Evolutionary conservation across 2,329 filamentous ascomycete species (phyloP), one percentile per base, ranked within the genome.

Genomic region (Cladophialophora chaetospira): DNA sequence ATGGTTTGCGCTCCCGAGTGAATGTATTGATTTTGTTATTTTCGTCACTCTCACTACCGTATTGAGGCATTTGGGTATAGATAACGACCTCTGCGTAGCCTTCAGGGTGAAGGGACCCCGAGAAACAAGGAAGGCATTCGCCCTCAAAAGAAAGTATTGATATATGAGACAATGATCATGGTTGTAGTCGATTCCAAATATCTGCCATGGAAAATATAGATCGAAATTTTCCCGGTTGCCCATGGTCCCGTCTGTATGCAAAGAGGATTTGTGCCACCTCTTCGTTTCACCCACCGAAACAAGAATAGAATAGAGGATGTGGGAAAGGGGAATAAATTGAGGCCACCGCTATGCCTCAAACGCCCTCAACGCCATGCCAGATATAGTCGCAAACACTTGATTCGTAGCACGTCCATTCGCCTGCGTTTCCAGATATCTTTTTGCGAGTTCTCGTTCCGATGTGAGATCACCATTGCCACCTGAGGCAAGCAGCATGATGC

Each of bases 401-500:
- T 60, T 61, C 50, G 59, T 64, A 40, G 62, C 62, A 42, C 62
- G 59, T 57, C 62, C 62, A 38, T 53, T 61, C 15, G 59, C 59
- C 57, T 64, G 53, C 29, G 29, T 54, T 29, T 60, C 49, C 33
- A 64, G 49, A 48, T 55, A 62, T 49, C 58, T 53, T 47, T 56
- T 60, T 13, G 55, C 62, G 42, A 64, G 45, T 50, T 61, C 62
- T 52, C 59, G 53, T 46, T 64, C 62, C 23, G 57, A 60, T 23
- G 57, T 60, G 21, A 61, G 59, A 31, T 58, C 59, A 33, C 59
- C 59, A 33, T 62, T 57, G 10, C 46, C 53, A 13, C 52, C 54
- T 15, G 49, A 36, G 10, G 61, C 63, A 28, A 66, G 55, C 25
- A 66, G 45, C 59, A 64, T 62, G 63, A 96, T 87, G 0, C 89